Conservation (phyloP, 1,284 basidiomycete species). For the Ceratobasidium sp. region DNA sequence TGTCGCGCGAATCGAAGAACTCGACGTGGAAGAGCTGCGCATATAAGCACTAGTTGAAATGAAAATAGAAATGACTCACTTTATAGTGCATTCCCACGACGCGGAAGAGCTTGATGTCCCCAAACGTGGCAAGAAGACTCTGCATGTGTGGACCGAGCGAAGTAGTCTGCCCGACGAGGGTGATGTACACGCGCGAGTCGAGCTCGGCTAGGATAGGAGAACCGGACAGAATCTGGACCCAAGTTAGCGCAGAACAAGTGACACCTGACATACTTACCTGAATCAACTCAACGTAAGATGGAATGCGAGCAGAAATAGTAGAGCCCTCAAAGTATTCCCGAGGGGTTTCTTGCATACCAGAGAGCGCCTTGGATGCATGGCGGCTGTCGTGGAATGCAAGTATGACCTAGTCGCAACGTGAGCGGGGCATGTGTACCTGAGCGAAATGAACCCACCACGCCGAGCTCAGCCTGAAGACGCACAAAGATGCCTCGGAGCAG, state of each 20-base stretch:
- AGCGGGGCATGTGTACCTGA: constrained; percentile 25
- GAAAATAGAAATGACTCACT: constrained; percentile 9
- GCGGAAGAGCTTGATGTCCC: constrained; percentile 39
- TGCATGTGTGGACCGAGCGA: constrained; percentile 30
- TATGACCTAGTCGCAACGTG: constrained; percentile 31
- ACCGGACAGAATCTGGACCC: background rate
- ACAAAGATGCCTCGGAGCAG: constrained; percentile 14
- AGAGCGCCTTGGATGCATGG: constrained; percentile 36
- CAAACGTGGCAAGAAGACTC: constrained; percentile 24
- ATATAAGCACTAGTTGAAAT: constrained; percentile 1
- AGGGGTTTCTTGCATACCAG: constrained; percentile 15
- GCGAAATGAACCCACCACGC: constrained; percentile 16
- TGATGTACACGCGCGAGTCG: constrained; percentile 40
- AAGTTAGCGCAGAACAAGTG: background rate
- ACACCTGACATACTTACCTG: background rate
- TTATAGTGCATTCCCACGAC: constrained; percentile 35
- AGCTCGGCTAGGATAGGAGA: constrained; percentile 20
- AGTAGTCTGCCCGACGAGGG: constrained; percentile 26
- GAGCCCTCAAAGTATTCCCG: constrained; percentile 4
- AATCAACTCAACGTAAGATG: background rate
- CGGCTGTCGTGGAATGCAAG: constrained; percentile 42
- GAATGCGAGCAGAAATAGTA: constrained; percentile 19
- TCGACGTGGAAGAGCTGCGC: constrained; percentile 40
- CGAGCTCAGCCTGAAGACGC: constrained; percentile 3
- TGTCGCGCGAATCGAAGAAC: constrained; percentile 41